Base-by-base conservation (phyloP, 495 filamentous ascomycete species). In the Xylaria venustula region DNA sequence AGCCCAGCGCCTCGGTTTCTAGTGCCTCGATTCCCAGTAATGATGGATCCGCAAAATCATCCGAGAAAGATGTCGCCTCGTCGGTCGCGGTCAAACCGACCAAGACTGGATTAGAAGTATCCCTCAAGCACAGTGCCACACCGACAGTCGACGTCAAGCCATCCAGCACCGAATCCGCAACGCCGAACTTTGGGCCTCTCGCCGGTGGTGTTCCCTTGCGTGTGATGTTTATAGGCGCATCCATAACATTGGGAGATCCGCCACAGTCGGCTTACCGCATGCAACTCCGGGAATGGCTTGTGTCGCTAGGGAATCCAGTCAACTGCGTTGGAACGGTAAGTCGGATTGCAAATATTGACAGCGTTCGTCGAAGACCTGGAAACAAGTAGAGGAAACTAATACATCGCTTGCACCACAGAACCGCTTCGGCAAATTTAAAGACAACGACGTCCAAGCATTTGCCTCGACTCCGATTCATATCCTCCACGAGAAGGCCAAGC, bases 211-310 rank as follows among this genome's bases (percentile, higher is more conserved):
- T 70, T 11, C 68, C 71, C n/a, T 70, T 85, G 1, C 74, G 81
- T 14, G 73, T 84, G 12, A 72, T 86, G 69, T 81, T 83, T 19
- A 73, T 85, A 12, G 84, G 84, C 26, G 83, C 83, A 12, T 86
- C 83, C 0, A 84, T 87, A 59, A 86, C 84, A 5, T 71, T 75
- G 44, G 85, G 85, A n/a, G 78, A 76, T 32, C 68, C 67, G n/a
- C 81, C 77, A 0, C 75, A 77, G 20, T 79, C 83, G 65, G 83
- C 83, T 23, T 87, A 84, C 65, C 81, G 85, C 36, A 73, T 70
- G 28, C 66, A 74, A 58, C 71, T 82, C 5, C 67, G 67, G 17
- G 70, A 76, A 47, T 64, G 67, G 46, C 71, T 82, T 8, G 59
- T 68, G n/a, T 64, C 69, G 17, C 67, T 62, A 15, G 68, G 70